Evolutionary conservation across 2,329 filamentous ascomycete genomes (phyloP).

Genomic region (Talaromyces albobiverticillius): DNA sequence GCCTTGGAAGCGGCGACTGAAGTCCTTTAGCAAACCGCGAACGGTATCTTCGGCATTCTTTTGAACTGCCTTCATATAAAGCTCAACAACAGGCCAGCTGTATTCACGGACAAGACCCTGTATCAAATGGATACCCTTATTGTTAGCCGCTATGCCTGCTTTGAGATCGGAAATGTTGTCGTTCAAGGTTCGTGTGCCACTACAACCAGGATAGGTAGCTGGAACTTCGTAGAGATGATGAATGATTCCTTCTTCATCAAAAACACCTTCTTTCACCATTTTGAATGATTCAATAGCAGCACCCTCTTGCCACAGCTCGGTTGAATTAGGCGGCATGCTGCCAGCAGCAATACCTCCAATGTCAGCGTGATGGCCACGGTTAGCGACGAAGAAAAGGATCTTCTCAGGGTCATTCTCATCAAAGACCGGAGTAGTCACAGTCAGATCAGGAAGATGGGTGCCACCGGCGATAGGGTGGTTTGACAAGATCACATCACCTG

Average conservation of each 20-base stretch:
- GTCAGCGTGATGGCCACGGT: slow-evolving; percentile 76
- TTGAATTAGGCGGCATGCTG: slow-evolving; percentile 67
- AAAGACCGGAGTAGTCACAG: slow-evolving; percentile 76
- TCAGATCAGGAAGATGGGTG: slow-evolving; percentile 81
- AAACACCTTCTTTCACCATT: slow-evolving; percentile 71
- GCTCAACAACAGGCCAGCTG: slow-evolving; percentile 64
- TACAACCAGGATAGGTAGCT: slow-evolving; percentile 70
- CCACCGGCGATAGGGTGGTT: slow-evolving; percentile 84
- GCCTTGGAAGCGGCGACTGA: slow-evolving; percentile 67
- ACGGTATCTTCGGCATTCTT: slow-evolving; percentile 76
- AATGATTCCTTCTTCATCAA: slow-evolving; percentile 73
- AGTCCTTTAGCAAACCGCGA: slow-evolving; percentile 67
- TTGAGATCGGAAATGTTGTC: slow-evolving; percentile 87
- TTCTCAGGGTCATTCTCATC: slow-evolving; percentile 58
- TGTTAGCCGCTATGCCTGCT: slow-evolving; percentile 82
- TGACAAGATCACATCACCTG: slow-evolving; percentile 76
- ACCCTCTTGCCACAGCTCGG: slow-evolving; percentile 48
- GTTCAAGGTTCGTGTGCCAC: slow-evolving; percentile 71
- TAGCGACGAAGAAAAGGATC: slow-evolving; percentile 80
- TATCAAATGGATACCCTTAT: slow-evolving; percentile 79
- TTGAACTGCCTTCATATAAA: slow-evolving; percentile 82
- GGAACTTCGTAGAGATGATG: slow-evolving; percentile 71
- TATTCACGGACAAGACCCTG: slow-evolving; percentile 73
- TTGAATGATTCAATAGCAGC: slow-evolving; percentile 51
- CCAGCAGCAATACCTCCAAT: slow-evolving; percentile 81